Conservation (phyloP, 139 green algal genomes). For the Zygnema circumcarinatum region DNA sequence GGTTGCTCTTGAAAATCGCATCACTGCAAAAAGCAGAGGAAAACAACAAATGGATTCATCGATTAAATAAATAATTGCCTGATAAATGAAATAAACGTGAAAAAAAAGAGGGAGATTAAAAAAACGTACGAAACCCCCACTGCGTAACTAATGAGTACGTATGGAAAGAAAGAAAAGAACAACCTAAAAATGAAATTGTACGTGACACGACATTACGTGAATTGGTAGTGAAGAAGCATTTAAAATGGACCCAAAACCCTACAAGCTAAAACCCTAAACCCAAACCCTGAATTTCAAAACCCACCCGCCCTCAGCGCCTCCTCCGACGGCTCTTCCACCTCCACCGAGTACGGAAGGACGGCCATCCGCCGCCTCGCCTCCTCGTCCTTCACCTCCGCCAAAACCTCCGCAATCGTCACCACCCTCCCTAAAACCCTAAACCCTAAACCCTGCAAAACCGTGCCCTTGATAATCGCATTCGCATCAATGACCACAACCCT, state of each 20-base stretch:
- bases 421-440: conserved; percentile 6
- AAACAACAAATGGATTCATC: background rate
- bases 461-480: conserved; percentile 35
- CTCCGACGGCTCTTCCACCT: conserved; percentile 40
- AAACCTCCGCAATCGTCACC: conserved; percentile 52
- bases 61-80: background rate
- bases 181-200: too few relatives aligned
- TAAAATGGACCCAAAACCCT: too few relatives aligned
- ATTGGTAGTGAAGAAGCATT: too few relatives aligned
- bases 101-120: too few relatives aligned
- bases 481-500: conserved; percentile 28
- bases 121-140: too few relatives aligned
- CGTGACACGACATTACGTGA: too few relatives aligned
- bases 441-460: background rate
- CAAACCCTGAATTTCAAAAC: too few relatives aligned
- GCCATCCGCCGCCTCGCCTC: conserved; percentile 32
- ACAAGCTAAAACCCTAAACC: too few relatives aligned
- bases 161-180: too few relatives aligned
- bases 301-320: conserved; percentile 40
- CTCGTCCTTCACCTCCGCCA: conserved; percentile 48
- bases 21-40: conserved; percentile 75
- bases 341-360: conserved; percentile 32
- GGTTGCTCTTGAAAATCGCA: conserved; percentile 81
- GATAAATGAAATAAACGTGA: background rate
- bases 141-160: too few relatives aligned